Evolutionary conservation across 345 rosid genomes (phyloP), one percentile per base, ranked within the genome.

Genomic region (Pistacia vera): DNA sequence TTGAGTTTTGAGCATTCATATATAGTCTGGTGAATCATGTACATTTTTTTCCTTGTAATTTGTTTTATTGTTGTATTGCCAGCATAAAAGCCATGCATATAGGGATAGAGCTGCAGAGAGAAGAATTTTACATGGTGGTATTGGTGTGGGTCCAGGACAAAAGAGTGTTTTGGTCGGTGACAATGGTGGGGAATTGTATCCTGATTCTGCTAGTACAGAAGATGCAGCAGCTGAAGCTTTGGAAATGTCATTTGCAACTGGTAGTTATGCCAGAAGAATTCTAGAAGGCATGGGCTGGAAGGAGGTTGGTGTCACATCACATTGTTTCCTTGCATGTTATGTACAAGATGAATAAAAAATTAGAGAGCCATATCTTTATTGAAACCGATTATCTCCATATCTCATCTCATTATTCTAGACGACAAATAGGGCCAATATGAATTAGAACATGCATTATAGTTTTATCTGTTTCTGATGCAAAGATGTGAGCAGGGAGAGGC

Each of bases 51-150:
- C 68, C 16, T 73, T 4, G 7, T 65, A 33, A 71, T 33, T 8
- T 63, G 20, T 71, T 73, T 62, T 64, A 35, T 82, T 70, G 46
- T 9, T 54, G 64, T 44, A 57, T 79, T 85, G 68, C 66, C 83
- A 89, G 93, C 78, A 73, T 63, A 74, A 49, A 80, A 78, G 81
- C 72, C 83, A 71, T 66, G 76, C 75, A 65, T 95, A 93, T 67
- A 87, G 97, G 80, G 98, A 95, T 79, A 90, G 97, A 89, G 98
- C 97, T 30, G 94, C 94, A 2, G 98, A 93, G 76, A 89, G 98
- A 81, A 90, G 98, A 89, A 82, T 57, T 78, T 78, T 93, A 88
- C 92, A 91, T 77, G 89, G 92, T 48, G 91, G 97, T 65, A 91
- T 83, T 77, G 95, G 98, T 66, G 75, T 87, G 55, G 97, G 97